Conservation (phyloP, 306 rosid species). For the Casuarina glauca region DNA sequence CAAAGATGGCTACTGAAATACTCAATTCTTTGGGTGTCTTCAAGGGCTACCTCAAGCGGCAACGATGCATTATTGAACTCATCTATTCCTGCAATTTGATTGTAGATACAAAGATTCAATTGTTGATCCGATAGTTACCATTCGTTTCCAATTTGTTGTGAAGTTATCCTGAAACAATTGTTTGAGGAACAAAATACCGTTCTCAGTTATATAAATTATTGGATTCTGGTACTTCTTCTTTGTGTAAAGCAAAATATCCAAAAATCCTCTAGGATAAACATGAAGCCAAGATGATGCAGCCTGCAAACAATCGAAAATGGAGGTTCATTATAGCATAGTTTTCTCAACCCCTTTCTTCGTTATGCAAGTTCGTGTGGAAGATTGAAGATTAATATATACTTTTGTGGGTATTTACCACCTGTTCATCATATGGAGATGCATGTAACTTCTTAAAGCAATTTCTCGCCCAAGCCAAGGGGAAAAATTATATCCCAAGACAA, state of each 20-base stretch:
- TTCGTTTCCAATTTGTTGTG: too few species aligned
- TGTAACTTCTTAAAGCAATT: too few species aligned
- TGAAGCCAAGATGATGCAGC: slow-evolving; percentile 29
- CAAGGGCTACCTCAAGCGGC: slow-evolving; percentile 4
- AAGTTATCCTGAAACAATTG: too few species aligned
- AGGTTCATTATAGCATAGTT: too few species aligned
- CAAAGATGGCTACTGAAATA: slow-evolving; percentile 26
- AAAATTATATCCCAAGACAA: too few species aligned
- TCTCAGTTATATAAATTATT: slow-evolving; percentile 38
- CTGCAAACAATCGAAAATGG: slow-evolving; percentile 8
- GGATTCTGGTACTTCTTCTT: slow-evolving; percentile 37
- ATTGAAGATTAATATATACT: too few species aligned
- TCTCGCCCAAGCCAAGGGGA: too few species aligned
- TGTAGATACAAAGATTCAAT: too few species aligned
- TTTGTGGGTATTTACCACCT: too few species aligned
- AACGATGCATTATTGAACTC: slow-evolving; percentile 13
- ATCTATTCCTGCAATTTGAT: slow-evolving; percentile 16
- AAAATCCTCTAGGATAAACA: slow-evolving; percentile 32
- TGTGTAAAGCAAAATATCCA: slow-evolving; percentile 30
- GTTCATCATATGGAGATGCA: too few species aligned
- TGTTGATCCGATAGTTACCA: background rate
- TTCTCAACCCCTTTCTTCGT: too few species aligned
- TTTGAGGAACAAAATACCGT: slow-evolving; percentile 21
- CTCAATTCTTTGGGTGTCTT: slow-evolving; percentile 34
- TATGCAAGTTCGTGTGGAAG: too few species aligned